Evolutionary conservation across 768 basidiomycete species (phyloP), one percentile per base, ranked within the genome.

Genomic region (Pholiota conissans): DNA sequence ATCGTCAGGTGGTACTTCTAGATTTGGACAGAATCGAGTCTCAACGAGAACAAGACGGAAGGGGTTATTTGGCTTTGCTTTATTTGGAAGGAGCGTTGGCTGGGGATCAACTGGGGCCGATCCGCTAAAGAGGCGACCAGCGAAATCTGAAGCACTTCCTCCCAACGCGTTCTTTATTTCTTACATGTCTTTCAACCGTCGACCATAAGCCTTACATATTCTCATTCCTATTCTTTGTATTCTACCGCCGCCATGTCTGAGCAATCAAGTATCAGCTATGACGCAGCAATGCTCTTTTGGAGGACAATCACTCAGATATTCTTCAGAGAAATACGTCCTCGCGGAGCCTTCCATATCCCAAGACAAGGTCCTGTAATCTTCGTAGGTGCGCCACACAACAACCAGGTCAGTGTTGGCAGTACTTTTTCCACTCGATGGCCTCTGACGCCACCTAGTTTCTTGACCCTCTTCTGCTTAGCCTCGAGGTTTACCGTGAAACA

Each of bases 301-400:
- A 77, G 89, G 56, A 77, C 82, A 2, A 82, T 96, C 56, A 93
- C 91, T 62, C 91, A 91, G 74, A 87, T 98, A 64, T 98, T 98
- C 81, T 98, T 98, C 78, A 80, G 96, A 63, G 96, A 98, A 75
- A 88, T 98, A 65, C 83, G 96, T 57, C 92, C 95, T 3, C 80
- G 96, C 71, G 93, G 96, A 50, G 91, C 95, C 30, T 98, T 91
- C 82, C 92, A 97, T 70, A 92, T 98, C 58, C 96, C 96, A 24
- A 81, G 81, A 56, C 83, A 91, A 57, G 96, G 94, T 0, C 91
- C 96, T 2, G 84, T 96, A 53, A 92, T 98, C 62, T 95, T 97
- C 71, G 93, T 93, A 49, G 93, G 83, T 40, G 95, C 92, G 9
- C 95, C 95, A 39, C 95, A 98, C 72, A 85, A 87, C 67, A 97